phyloP scores from a whole-genome alignment of 441 rosid genomes.

The Arabidopsis lyrata region DNA sequence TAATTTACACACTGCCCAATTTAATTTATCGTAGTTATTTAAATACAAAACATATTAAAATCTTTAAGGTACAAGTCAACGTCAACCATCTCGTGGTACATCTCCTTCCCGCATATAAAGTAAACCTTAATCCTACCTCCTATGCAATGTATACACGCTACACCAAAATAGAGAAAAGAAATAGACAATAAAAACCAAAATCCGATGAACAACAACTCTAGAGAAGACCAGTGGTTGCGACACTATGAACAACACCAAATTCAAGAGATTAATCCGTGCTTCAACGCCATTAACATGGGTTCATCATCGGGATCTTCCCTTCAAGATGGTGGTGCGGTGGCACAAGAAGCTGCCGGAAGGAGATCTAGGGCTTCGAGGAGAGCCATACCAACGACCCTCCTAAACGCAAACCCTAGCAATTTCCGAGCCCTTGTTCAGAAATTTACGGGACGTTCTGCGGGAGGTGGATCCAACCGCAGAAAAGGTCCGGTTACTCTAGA shows the following conservation, averaged over 20 bases:
- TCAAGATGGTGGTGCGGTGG: constrained; percentile 16
- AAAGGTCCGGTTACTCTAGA: constrained; percentile 51
- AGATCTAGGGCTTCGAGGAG: constrained; percentile 53
- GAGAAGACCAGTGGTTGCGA: constrained; percentile 32
- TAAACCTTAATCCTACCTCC: constrained; percentile 24
- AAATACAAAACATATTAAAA: constrained; percentile 13
- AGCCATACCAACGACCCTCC: constrained; percentile 53
- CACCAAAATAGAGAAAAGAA: constrained; percentile 3
- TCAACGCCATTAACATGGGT: constrained; percentile 22
- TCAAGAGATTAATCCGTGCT: constrained; percentile 29
- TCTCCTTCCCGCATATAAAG: constrained; percentile 36
- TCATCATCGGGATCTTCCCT: constrained; percentile 24
- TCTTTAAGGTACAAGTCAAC: constrained; percentile 41
- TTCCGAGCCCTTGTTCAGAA: constrained; percentile 59
- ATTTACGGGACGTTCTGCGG: constrained; percentile 56
- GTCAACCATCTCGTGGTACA: constrained; percentile 27
- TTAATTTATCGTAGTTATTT: constrained; percentile 16
- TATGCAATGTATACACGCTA: constrained; percentile 24
- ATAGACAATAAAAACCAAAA: background rate
- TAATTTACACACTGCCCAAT: constrained; percentile 43
- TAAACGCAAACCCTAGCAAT: constrained; percentile 55
- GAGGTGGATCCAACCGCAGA: constrained; percentile 37
- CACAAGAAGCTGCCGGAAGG: constrained; percentile 24
- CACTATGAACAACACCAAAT: constrained; percentile 36
- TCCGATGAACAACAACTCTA: constrained; percentile 33